Conservation (phyloP, 1,139 yeast species). For the Blastobotrys serpentis region DNA sequence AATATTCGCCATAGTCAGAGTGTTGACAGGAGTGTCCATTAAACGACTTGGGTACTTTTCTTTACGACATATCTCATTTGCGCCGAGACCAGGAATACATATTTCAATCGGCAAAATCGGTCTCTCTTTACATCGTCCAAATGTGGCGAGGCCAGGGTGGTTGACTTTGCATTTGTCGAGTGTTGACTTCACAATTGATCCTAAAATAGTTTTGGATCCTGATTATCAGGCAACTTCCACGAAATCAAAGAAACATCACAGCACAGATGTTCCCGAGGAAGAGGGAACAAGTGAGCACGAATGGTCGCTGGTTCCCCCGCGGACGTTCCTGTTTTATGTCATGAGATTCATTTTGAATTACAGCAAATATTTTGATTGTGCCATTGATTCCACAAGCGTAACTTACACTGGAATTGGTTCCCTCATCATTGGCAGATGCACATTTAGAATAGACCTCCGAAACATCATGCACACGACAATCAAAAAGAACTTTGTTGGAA, state of each 20-base stretch:
- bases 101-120: conserved; percentile 40
- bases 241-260: conserved; percentile 7
- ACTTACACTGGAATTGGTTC: conserved; percentile 31
- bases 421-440: conserved; percentile 33
- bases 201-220: conserved; percentile 30
- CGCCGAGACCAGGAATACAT: conserved; percentile 38
- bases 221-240: conserved; percentile 18
- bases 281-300: conserved; percentile 13
- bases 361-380: conserved; percentile 33
- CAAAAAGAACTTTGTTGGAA: conserved; percentile 35
- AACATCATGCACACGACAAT: conserved; percentile 18
- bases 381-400: conserved; percentile 29
- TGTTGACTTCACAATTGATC: conserved; percentile 35
- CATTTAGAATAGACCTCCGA: conserved; percentile 33
- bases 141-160: conserved; percentile 44
- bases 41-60: conserved; percentile 44
- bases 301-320: conserved; percentile 31
- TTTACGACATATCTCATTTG: conserved; percentile 38
- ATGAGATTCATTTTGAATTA: conserved; percentile 31
- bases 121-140: conserved; percentile 41
- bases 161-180: conserved; percentile 33
- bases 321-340: conserved; percentile 26
- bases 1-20: conserved; percentile 41
- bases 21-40: conserved; percentile 44
- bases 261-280: conserved; percentile 20